A percentile compares a stretch with the other conserved stretches of the same genome.
Conservation (phyloP, 2,329 filamentous ascomycete genomes). For the Hysterium pulicare region DNA sequence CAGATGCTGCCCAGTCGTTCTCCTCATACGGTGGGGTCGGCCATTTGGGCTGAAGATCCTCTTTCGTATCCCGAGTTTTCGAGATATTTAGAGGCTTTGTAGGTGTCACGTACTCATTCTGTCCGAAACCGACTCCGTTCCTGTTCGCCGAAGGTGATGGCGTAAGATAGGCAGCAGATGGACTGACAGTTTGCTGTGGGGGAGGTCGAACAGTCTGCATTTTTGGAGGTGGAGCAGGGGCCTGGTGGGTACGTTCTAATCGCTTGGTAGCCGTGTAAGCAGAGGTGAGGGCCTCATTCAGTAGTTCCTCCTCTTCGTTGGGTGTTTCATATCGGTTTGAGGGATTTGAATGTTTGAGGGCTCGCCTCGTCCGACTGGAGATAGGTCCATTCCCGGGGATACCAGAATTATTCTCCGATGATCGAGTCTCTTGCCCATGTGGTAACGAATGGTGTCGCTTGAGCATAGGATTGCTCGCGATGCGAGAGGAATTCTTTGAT, state of each 20-base stretch:
- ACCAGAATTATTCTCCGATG: conserved; percentile 56
- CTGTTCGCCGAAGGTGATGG: conserved; percentile 79
- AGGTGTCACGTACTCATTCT: conserved; percentile 57
- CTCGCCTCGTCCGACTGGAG: conserved; percentile 75
- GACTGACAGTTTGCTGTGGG: conserved; percentile 61
- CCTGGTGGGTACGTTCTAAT: conserved; percentile 50
- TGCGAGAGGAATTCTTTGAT: conserved; percentile 30
- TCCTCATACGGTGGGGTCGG: conserved; percentile 95
- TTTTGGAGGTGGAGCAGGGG: conserved; percentile 27
- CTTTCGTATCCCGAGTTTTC: conserved; percentile 38
- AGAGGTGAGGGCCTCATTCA: conserved; percentile 82
- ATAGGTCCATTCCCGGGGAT: conserved; percentile 63
- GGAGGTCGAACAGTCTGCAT: conserved; percentile 45
- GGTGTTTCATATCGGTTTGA: conserved; percentile 88
- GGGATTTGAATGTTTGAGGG: conserved; percentile 68
- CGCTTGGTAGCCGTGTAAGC: conserved; percentile 72
- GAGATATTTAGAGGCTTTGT: conserved; percentile 70
- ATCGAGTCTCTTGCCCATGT: conserved; percentile 47
- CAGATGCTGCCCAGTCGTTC: conserved; percentile 82
- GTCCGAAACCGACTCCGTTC: conserved; percentile 71
- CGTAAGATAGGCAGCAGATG: conserved; percentile 63
- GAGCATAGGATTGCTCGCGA: conserved; percentile 45
- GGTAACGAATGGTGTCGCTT: conserved; percentile 50
- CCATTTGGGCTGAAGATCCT: conserved; percentile 66
- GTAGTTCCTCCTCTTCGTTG: conserved; percentile 91